A percentile compares a stretch with the other conserved stretches of the same genome.
Conservation (phyloP, 225 moss, liverwort and hornwort genomes). For the Rhytidiadelphus loreus region DNA sequence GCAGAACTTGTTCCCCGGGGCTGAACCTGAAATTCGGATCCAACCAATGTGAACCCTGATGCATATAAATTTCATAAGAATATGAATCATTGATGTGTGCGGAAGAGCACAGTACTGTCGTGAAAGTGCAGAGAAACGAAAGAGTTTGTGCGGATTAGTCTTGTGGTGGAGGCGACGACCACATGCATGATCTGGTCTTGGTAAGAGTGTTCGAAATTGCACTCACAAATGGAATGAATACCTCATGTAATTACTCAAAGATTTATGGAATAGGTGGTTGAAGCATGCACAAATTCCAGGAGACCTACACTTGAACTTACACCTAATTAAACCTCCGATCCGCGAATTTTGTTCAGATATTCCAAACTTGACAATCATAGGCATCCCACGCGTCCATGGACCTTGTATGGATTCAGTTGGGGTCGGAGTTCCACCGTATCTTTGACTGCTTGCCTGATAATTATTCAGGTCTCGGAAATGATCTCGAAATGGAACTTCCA, state of each 20-base stretch:
- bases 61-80: too few species aligned
- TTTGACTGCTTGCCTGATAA: not conserved
- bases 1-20: not conserved
- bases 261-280: too few species aligned
- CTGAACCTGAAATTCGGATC: not conserved
- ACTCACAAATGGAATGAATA: too few species aligned
- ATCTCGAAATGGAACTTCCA: not conserved
- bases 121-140: too few species aligned
- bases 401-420: not conserved
- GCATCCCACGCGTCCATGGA: not conserved
- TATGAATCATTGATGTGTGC: too few species aligned
- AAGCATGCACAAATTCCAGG: not conserved
- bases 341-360: not conserved
- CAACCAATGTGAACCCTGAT: not conserved
- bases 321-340: not conserved
- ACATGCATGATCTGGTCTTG: too few species aligned
- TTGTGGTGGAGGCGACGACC: too few species aligned
- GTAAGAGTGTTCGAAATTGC: too few species aligned
- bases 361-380: not conserved
- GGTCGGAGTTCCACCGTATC: not conserved
- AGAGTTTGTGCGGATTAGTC: too few species aligned
- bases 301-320: not conserved
- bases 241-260: too few species aligned
- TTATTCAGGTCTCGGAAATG: not conserved
- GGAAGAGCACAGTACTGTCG: too few species aligned